A percentile compares a stretch with the other conserved stretches of the same genome.
Conservation (phyloP, 2,329 filamentous ascomycete genomes). For the Hymenoscyphus infarciens region DNA sequence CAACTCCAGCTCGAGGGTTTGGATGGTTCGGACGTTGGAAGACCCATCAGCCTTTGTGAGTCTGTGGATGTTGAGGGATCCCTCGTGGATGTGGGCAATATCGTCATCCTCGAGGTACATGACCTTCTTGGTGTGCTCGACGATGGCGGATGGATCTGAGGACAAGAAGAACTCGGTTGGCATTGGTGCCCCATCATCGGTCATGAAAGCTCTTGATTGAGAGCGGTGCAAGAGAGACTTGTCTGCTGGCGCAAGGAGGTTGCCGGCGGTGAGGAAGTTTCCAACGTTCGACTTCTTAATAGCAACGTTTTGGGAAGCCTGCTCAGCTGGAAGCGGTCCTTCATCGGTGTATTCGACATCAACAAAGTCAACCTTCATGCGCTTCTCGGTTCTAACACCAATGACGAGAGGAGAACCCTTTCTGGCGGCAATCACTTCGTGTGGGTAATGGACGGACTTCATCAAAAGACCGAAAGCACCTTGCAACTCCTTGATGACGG, state of each 20-base stretch:
- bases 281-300: constrained; percentile 79
- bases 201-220: constrained; percentile 97
- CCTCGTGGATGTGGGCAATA: constrained; percentile 99
- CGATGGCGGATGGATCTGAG: constrained; percentile 95
- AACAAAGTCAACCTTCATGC: constrained; percentile 99
- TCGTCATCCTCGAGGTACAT: constrained; percentile 99
- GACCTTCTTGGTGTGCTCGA: constrained; percentile 99
- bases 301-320: constrained; percentile 92
- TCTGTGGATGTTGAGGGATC: constrained; percentile 97
- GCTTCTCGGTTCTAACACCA: constrained; percentile 92
- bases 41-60: constrained; percentile 94
- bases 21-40: constrained; percentile 95
- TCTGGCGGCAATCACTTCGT: constrained; percentile 94
- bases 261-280: constrained; percentile 63
- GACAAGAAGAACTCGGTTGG: constrained; percentile 99
- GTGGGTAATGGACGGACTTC: constrained; percentile 97
- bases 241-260: constrained; percentile 82
- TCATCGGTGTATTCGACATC: constrained; percentile 94
- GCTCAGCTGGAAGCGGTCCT: constrained; percentile 81
- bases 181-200: constrained; percentile 95
- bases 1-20: constrained; percentile 97
- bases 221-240: constrained; percentile 98
- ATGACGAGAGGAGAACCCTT: constrained; percentile 98
- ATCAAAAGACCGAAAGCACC: constrained; percentile 95
- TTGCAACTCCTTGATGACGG: constrained; percentile 96